Evolutionary conservation across 805 yeast species (phyloP).

Genomic region (Yarrowia yakushimensis): DNA sequence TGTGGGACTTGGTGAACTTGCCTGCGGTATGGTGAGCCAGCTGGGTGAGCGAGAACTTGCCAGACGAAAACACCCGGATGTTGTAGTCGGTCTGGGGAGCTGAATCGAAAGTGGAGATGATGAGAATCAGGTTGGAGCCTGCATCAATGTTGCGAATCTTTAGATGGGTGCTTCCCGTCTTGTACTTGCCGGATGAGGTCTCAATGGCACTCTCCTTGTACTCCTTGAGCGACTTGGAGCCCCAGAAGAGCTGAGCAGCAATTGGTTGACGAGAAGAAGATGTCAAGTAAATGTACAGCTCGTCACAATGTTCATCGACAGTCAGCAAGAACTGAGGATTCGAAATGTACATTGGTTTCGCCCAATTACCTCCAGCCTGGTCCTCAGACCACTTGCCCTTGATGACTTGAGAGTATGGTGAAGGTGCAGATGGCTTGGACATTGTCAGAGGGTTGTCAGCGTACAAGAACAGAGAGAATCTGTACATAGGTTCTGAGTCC

Average conservation of each 20-base stretch:
- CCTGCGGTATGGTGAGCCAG: constrained; percentile 4
- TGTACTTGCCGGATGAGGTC: constrained; percentile 2
- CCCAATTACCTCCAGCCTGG: constrained; percentile 55
- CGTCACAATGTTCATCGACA: constrained; percentile 18
- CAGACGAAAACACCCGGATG: not conserved
- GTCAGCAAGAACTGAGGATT: constrained; percentile 54
- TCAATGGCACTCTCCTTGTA: constrained; percentile 10
- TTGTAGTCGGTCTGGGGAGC: constrained; percentile 6
- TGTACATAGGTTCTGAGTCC: constrained; percentile 6
- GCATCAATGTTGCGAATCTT: not conserved
- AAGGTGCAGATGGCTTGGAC: constrained; percentile 40
- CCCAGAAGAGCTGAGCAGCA: constrained; percentile 10
- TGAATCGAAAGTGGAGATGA: not conserved
- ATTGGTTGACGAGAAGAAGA: constrained; percentile 9
- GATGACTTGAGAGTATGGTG: constrained; percentile 31
- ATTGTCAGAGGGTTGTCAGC: constrained; percentile 12
- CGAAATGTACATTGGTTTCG: constrained; percentile 43
- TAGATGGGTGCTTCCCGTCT: not conserved
- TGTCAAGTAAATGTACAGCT: not conserved
- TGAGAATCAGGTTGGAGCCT: not conserved
- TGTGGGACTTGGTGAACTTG: not conserved
- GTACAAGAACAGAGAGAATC: constrained; percentile 29
- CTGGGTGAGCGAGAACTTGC: not conserved
- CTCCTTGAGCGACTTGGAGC: not conserved
- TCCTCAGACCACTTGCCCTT: constrained; percentile 47